Evolutionary conservation across 768 basidiomycete species (phyloP), one percentile per base, ranked within the genome.

Genomic region (Tricholoma flavovirens): DNA sequence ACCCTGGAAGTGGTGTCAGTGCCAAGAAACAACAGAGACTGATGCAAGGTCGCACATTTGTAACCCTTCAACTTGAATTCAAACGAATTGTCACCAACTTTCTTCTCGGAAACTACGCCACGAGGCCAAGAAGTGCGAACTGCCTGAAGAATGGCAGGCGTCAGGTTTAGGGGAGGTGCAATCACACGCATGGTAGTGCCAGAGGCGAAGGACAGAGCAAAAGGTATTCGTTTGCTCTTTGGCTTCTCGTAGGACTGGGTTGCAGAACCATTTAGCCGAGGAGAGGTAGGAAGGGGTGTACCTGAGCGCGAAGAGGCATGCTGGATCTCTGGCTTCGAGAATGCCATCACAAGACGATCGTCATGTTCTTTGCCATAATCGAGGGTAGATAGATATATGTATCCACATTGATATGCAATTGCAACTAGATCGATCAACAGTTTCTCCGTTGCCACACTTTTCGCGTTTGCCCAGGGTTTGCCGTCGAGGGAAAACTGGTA

Each of bases 61-160:
- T 90, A 90, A 21, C 88, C 89, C 63, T 88, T 88, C 51, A 90
- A 73, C 69, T 87, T 90, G 71, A 90, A 90, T 67, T 90, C 88
- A 65, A 82, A 90, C 6, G 83, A 81, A 55, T 81, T 81, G 24
- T 86, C 82, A 4, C 80, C 85, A 1, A 89, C 76, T 62, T 87
- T 90, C 74, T 84, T 88, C 68, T 90, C 88, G 0, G 84, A 83
- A 7, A 86, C 81, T 9, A 90, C 86, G 15, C 88, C 89, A 61
- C 87, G 78, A 15, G 88, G 88, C 89, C 88, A 90, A 32, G 89
- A 81, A 19, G 77, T 80, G 55, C 88, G 79, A 17, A 90, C 86
- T 15, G 88, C 86, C 64, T 87, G 84, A n/a, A 90, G 74, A 54
- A 90, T 88, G 53, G 88, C 88, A 9, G 88, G 88, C 6, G 89